Percentiles rank a stretch among this genome's conserved stretches.
phyloP scores from a whole-genome alignment of 2,329 filamentous ascomycete genomes.

The Colletotrichum tropicicola region DNA sequence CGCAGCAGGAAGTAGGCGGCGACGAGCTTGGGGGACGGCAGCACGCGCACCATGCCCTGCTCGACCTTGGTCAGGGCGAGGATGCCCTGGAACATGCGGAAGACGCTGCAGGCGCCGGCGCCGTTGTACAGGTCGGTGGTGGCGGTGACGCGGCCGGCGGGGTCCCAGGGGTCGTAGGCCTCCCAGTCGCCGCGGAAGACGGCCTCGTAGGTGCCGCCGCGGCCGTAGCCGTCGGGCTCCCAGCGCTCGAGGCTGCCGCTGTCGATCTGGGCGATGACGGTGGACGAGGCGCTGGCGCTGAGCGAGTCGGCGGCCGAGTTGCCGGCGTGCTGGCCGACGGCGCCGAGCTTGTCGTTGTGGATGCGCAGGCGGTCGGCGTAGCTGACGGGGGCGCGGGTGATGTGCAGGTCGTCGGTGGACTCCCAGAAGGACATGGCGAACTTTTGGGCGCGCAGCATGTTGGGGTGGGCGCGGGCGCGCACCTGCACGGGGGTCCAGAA shows the following conservation, averaged over 20 bases:
- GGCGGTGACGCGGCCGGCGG: slow-evolving; percentile 69
- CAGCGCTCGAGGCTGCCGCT: slow-evolving; percentile 74
- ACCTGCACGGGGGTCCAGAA: slow-evolving; percentile 60
- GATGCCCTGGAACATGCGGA: slow-evolving; percentile 85
- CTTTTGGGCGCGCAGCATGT: slow-evolving; percentile 50
- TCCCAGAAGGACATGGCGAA: slow-evolving; percentile 63
- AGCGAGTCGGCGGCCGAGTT: slow-evolving; percentile 57
- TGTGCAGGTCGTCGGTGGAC: slow-evolving; percentile 57
- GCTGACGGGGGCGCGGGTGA: slow-evolving; percentile 56
- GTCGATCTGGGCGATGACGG: slow-evolving; percentile 68
- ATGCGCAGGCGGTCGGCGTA: slow-evolving; percentile 72
- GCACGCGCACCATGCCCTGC: slow-evolving; percentile 52
- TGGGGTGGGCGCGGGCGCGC: slow-evolving; percentile 48
- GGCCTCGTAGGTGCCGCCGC: slow-evolving; percentile 67
- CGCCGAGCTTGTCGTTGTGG: slow-evolving; percentile 39
- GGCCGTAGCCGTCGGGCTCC: slow-evolving; percentile 70
- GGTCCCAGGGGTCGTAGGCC: slow-evolving; percentile 79
- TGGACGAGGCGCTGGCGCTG: slow-evolving; percentile 49
- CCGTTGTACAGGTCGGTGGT: slow-evolving; percentile 77
- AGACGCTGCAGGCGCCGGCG: slow-evolving; percentile 76
- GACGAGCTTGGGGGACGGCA: slow-evolving; percentile 57
- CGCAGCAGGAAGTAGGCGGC: slow-evolving; percentile 58
- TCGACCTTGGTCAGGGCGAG: slow-evolving; percentile 69
- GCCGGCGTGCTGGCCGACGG: slow-evolving; percentile 17
- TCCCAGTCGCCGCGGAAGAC: slow-evolving; percentile 79